Base-by-base conservation (phyloP, 148 eudicot species). In the Talinum fruticosum region DNA sequence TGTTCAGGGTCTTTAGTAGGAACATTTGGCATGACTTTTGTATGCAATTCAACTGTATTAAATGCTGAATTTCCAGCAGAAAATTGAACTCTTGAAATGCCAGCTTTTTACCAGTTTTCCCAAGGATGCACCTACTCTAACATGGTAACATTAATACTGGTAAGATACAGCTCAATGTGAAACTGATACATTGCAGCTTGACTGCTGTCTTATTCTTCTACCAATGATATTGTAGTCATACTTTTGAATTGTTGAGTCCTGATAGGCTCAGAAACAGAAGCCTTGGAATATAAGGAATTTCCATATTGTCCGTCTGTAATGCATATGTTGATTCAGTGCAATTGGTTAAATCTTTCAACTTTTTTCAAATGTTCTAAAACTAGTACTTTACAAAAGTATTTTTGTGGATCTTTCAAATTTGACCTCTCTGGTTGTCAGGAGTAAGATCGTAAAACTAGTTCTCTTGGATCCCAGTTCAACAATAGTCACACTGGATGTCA, bases 141-240 rank as follows among this genome's bases (percentile, higher is more conserved):
- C 45, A 41, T 41, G 10, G 45, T 2, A 41, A 54, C 66, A 77
- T 53, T 29, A 37, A 69, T 33, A 47, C 21, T 49, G 30, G 21
- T 66, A 29, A 34, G 72, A 16, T 72, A 77, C 45, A 37, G 35
- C 29, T 69, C 36, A 36, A 34, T 54, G 26, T 69, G 14, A 10
- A 44, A n/a, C 44, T 37, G 67, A 77, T 69, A 36, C 30, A 6
- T 29, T 57, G 54, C 54, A 69, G 69, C 53, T 69, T 51, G 75
- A 57, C 38, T 59, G 51, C 75, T 71, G 61, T 59, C 74, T 70
- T 28, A 70, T 24, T 54, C 80, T 67, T 53, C 73, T 66, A 4
- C 44, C 16, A 21, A 3, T 30, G 19, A 64, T 65, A 28, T 41
- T 6, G 10, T 41, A 41, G 0, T 18, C 37, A 64, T 28, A 30